Percentiles rank a stretch among this genome's conserved stretches.
Conservation (phyloP, 352 stramenopile species). For the Halophytophthora batemanensis region DNA sequence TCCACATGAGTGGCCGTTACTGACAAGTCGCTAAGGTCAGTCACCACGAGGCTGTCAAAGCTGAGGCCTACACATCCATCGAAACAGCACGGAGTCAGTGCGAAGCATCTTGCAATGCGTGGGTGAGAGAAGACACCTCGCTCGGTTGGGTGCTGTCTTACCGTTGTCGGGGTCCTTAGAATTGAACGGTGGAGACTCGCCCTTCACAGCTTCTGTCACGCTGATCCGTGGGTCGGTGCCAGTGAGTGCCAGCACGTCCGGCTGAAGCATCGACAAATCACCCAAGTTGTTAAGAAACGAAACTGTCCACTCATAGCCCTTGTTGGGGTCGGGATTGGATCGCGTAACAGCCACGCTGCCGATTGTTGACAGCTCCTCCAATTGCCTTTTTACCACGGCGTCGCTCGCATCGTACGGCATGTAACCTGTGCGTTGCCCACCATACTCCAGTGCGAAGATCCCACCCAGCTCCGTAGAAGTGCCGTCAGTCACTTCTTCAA, state of each 20-base stretch:
- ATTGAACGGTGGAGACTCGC: constrained; percentile 90
- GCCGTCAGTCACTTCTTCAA: constrained; percentile 33
- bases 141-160: constrained; percentile 7
- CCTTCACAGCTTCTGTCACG: constrained; percentile 70
- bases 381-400: constrained; percentile 83
- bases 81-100: not conserved
- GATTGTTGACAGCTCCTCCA: constrained; percentile 90
- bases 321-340: constrained; percentile 87
- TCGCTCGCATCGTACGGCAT: constrained; percentile 88
- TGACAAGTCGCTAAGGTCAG: constrained; percentile 84
- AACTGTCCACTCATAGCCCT: constrained; percentile 91
- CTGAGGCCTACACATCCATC: constrained; percentile 44
- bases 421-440: constrained; percentile 88
- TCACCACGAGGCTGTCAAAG: constrained; percentile 86
- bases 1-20: constrained; percentile 85
- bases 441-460: constrained; percentile 88
- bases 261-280: constrained; percentile 66
- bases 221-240: constrained; percentile 85
- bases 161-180: constrained; percentile 78
- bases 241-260: constrained; percentile 84
- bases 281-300: constrained; percentile 92
- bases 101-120: not conserved
- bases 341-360: constrained; percentile 85
- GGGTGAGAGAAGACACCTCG: too few species aligned
- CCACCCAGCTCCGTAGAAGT: constrained; percentile 59